Percentiles rank a stretch among this genome's conserved stretches.
Conservation (phyloP, 2,329 filamentous ascomycete species). For the Xylariomycetidae sp. region DNA sequence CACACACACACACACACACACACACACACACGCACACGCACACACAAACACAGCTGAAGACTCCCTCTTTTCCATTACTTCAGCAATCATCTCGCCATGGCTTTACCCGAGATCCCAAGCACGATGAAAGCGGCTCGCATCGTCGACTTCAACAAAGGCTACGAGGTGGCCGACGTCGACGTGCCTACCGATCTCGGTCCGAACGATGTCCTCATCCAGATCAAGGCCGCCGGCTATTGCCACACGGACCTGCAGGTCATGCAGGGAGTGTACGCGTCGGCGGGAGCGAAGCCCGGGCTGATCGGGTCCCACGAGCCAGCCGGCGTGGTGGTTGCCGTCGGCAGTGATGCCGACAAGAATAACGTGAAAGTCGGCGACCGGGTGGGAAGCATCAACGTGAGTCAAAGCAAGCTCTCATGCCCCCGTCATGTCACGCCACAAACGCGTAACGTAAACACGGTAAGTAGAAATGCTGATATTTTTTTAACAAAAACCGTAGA, state of each 20-base stretch:
- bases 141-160: slow-evolving; percentile 1
- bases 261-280: slow-evolving; percentile 22
- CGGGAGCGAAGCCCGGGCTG: slow-evolving; percentile 22
- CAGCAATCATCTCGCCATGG: not conserved
- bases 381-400: slow-evolving; percentile 32
- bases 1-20: too few species aligned
- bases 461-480: too few species aligned
- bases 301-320: slow-evolving; percentile 33
- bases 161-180: slow-evolving; percentile 1
- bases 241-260: slow-evolving; percentile 33
- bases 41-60: too few species aligned
- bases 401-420: too few species aligned
- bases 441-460: too few species aligned
- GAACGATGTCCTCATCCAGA: slow-evolving; percentile 22
- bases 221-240: slow-evolving; percentile 32
- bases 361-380: slow-evolving; percentile 28
- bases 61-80: too few species aligned
- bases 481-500: too few species aligned
- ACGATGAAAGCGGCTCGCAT: slow-evolving; percentile 1
- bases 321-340: slow-evolving; percentile 26
- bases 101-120: not conserved
- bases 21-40: too few species aligned
- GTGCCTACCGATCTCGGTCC: not conserved
- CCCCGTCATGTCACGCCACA: too few species aligned
- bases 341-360: slow-evolving; percentile 12